Evolutionary conservation across 2,329 filamentous ascomycete species (phyloP).

Genomic region (Teratosphaeria destructans): DNA sequence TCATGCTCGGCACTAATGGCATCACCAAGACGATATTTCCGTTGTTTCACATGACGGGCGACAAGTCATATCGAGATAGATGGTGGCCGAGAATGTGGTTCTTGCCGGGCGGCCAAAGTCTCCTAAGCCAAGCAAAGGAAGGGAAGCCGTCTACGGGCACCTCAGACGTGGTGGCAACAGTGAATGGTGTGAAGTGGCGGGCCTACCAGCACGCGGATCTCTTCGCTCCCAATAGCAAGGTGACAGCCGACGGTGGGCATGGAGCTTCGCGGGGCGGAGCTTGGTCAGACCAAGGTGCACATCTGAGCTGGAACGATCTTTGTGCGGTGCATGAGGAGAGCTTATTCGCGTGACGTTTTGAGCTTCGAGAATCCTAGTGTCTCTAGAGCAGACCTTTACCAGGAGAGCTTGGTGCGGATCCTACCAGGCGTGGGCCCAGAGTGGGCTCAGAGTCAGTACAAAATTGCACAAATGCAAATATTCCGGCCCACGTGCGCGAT

Average conservation of each 20-base stretch:
- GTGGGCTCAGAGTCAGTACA: no score
- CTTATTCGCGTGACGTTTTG: background rate
- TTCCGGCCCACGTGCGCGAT: no score
- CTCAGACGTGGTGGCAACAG: background rate
- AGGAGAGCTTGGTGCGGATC: background rate
- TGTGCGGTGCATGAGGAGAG: background rate
- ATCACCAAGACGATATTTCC: constrained; percentile 17
- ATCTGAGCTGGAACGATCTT: background rate
- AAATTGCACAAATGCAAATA: no score
- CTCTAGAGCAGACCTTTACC: background rate
- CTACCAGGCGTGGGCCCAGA: no score
- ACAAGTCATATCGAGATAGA: constrained; percentile 17
- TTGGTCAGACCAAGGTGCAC: constrained; percentile 1
- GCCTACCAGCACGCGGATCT: background rate
- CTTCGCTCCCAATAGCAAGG: background rate
- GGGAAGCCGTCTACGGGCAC: background rate
- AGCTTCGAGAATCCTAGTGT: background rate
- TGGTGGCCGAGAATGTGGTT: constrained; percentile 26
- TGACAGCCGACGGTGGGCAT: background rate
- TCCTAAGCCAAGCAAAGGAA: background rate
- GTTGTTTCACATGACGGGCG: constrained; percentile 21
- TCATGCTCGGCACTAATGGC: constrained; percentile 19
- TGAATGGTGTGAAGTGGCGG: background rate
- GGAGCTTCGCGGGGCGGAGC: background rate
- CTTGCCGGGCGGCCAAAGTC: constrained; percentile 8